Evolutionary conservation across 345 rosid species (phyloP).

Genomic region (Noccaea caerulescens): DNA sequence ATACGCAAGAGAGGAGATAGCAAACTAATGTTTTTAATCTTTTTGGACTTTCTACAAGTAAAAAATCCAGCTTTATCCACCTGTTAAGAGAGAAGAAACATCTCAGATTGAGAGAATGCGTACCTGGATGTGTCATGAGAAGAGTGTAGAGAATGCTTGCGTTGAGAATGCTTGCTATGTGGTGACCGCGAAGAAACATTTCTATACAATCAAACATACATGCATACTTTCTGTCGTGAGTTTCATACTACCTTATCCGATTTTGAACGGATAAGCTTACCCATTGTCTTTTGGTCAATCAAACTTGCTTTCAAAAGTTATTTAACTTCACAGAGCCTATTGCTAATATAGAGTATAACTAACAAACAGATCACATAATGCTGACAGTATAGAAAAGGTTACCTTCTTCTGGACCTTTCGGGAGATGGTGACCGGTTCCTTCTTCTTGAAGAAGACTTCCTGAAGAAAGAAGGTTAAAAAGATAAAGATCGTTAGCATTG

Average conservation of each 20-base stretch:
- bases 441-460: conserved; percentile 68
- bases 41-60: not conserved
- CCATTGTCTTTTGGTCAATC: conserved; percentile 23
- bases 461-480: conserved; percentile 41
- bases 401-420: conserved; percentile 86
- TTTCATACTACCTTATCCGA: conserved; percentile 32
- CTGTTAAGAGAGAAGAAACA: conserved; percentile 55
- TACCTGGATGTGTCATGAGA: conserved; percentile 92
- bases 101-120: conserved; percentile 39
- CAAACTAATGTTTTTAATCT: no score
- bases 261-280: conserved; percentile 20
- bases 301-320: conserved; percentile 24
- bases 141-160: conserved; percentile 95
- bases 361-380: conserved; percentile 15
- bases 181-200: conserved; percentile 96
- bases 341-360: conserved; percentile 25
- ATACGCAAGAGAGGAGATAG: conserved; percentile 12
- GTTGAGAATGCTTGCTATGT: conserved; percentile 98
- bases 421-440: conserved; percentile 76
- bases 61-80: conserved; percentile 52
- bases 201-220: conserved; percentile 97
- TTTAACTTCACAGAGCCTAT: conserved; percentile 23
- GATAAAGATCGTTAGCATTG: conserved; percentile 1
- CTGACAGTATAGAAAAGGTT: conserved; percentile 20
- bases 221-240: conserved; percentile 54